Evolutionary conservation across 371 early-diverging fungal genomes (phyloP).

Genomic region (Entomophthora muscae): DNA sequence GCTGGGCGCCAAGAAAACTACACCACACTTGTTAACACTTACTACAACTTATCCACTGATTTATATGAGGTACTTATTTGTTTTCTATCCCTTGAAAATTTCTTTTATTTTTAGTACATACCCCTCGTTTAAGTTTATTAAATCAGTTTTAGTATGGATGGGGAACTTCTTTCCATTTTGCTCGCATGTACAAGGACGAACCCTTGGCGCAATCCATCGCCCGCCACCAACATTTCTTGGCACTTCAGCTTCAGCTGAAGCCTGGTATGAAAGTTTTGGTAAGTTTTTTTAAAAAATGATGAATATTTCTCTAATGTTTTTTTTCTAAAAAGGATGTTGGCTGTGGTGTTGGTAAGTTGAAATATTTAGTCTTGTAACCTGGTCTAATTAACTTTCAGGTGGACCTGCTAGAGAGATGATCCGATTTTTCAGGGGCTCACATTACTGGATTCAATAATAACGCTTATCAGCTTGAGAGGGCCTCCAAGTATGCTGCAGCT

Average conservation of each 20-base stretch:
- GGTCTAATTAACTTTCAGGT: conserved; percentile 22
- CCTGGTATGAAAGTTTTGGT: conserved; percentile 41
- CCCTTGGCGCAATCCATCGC: conserved; percentile 64
- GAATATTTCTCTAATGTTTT: neutral
- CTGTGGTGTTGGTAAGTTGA: conserved; percentile 60
- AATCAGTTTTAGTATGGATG: conserved; percentile 38
- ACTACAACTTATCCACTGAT: conserved; percentile 69
- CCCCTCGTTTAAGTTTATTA: neutral
- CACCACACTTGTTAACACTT: conserved; percentile 55
- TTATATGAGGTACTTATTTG: conserved; percentile 51
- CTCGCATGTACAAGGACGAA: conserved; percentile 56
- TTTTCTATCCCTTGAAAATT: no score
- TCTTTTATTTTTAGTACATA: no score
- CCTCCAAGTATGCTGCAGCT: conserved; percentile 46
- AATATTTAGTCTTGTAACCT: conserved; percentile 6
- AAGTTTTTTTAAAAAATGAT: neutral
- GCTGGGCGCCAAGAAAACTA: conserved; percentile 34
- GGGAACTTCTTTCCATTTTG: conserved; percentile 85
- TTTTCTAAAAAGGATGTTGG: conserved; percentile 58
- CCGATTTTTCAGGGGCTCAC: conserved; percentile 63
- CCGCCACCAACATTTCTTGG: conserved; percentile 82
- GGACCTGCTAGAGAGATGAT: conserved; percentile 86
- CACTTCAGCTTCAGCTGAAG: conserved; percentile 47
- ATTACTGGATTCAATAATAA: conserved; percentile 90
- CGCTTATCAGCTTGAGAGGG: conserved; percentile 77